Evolutionary conservation across 805 yeast species (phyloP), one percentile per base, ranked within the genome.

Genomic region (Isabelozyma rhagii): DNA sequence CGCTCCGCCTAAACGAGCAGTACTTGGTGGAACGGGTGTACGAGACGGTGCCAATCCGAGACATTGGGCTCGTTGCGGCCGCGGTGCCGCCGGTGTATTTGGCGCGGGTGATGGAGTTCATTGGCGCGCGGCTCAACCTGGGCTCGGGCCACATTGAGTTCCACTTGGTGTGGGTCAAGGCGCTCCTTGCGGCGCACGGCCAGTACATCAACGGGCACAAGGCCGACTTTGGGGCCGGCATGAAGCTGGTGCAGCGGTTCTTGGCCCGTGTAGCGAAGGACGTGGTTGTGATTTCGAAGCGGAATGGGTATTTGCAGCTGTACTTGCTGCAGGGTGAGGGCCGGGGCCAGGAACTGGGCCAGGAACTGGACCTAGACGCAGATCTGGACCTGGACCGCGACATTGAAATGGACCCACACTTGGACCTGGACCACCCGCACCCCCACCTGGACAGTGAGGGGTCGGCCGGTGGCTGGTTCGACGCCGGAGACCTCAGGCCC

Each of bases 1-100:
- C 97, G 0, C 91, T 94, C 78, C 79, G 99, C 66, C 77, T 94
- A 52, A 94, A 94, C 63, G 99, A 94, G 63, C 71, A 68, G 9
- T 81, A 84, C 58, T 71, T 94, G 47, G 82, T 92, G 25, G 85
- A 85, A 52, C 77, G 77, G 52, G 87, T 89, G 0, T 89, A 84
- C 63, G 97, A 90, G 63, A 59, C 78, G 4, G 76, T 92, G 8
- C 93, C 94, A 1, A 62, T 79, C n/a, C 71, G 73, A 3, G 96
- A 91, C 61, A 81, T 93, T 39, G 72, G 78, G 34, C 67, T 94
- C 46, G 80, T 92, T 8, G 72, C 85, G 7, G 66, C 75, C n/a
- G 87, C 81, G 45, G 61, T 93, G 15, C 99, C 99, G 0, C 73
- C 74, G 1, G 86, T 91, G 0, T 93, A 94, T 58, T 78, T 90